phyloP scores from a whole-genome alignment of 1,284 basidiomycete genomes.

The Papiliotrema flavescens region DNA sequence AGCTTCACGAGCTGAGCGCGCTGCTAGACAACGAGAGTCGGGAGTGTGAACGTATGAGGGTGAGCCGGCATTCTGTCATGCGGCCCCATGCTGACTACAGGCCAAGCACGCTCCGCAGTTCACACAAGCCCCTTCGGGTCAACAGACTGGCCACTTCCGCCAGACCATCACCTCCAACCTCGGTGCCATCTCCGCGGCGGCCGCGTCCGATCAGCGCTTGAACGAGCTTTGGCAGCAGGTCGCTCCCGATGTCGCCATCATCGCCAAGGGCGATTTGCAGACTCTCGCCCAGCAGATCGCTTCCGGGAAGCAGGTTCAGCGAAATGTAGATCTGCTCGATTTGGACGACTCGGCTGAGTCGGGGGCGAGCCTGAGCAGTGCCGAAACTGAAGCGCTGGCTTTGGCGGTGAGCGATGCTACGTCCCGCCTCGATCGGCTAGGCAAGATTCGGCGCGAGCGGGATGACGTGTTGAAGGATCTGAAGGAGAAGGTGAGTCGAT shows the following conservation, averaged over 20 bases:
- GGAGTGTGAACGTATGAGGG: constrained; percentile 77
- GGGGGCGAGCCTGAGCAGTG: constrained; percentile 45
- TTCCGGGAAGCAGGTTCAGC: constrained; percentile 54
- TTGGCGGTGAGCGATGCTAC: constrained; percentile 71
- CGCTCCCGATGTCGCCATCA: constrained; percentile 62
- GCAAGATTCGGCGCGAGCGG: constrained; percentile 79
- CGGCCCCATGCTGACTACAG: constrained; percentile 12
- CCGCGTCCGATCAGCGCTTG: constrained; percentile 74
- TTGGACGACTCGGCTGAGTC: constrained; percentile 62
- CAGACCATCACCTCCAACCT: constrained; percentile 77
- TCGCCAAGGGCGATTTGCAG: constrained; percentile 59
- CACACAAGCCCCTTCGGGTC: constrained; percentile 81
- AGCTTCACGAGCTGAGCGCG: constrained; percentile 60
- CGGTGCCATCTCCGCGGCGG: constrained; percentile 71
- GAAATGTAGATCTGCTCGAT: constrained; percentile 47
- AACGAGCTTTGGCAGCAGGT: constrained; percentile 69
- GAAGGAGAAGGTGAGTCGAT: constrained; percentile 60
- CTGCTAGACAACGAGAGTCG: constrained; percentile 72
- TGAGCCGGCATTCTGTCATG: constrained; percentile 19
- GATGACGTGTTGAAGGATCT: constrained; percentile 84
- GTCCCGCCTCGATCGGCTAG: constrained; percentile 68
- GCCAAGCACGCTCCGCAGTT: constrained; percentile 83
- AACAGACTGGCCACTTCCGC: constrained; percentile 66
- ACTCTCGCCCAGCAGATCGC: constrained; percentile 63
- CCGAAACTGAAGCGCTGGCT: constrained; percentile 63